These are phyloP conservation scores for Elongisporangium undulatum DNA, from an alignment of 352 stramenopile species.

Conservation along the genomic window DNA sequence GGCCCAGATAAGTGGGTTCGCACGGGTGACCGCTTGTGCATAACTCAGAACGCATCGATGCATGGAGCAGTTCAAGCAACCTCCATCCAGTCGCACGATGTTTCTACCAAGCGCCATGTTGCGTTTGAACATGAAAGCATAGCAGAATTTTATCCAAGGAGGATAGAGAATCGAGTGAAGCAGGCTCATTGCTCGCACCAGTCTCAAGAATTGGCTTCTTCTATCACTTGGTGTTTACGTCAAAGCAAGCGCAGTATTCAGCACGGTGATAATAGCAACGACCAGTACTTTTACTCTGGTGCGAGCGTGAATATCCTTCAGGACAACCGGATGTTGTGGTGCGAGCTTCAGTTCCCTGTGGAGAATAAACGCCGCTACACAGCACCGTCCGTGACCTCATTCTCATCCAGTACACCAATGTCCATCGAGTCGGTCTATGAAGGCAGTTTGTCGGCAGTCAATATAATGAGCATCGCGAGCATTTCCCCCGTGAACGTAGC, in stretches of 20 bases:
- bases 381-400: not conserved
- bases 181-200: not conserved
- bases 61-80: slow-evolving; percentile 10
- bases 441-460: not conserved
- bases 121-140: not conserved
- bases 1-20: slow-evolving; percentile 15
- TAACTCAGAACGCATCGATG: slow-evolving; percentile 16
- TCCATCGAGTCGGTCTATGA: not conserved
- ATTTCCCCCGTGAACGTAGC: not conserved
- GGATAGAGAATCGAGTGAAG: not conserved
- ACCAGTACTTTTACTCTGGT: not conserved
- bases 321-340: not conserved
- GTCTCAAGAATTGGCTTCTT: not conserved
- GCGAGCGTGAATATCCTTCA: not conserved
- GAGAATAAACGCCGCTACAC: not conserved
- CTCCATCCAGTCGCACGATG: not conserved
- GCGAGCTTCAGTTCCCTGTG: not conserved
- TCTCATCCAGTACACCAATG: not conserved
- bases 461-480: not conserved
- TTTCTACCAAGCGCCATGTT: not conserved
- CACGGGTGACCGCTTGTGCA: slow-evolving; percentile 18
- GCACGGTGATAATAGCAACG: not conserved
- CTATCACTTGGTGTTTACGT: not conserved
- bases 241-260: not conserved
- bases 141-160: not conserved